Evolutionary conservation across 1,284 basidiomycete genomes (phyloP).

Genomic region (Ustilago bromivora): DNA sequence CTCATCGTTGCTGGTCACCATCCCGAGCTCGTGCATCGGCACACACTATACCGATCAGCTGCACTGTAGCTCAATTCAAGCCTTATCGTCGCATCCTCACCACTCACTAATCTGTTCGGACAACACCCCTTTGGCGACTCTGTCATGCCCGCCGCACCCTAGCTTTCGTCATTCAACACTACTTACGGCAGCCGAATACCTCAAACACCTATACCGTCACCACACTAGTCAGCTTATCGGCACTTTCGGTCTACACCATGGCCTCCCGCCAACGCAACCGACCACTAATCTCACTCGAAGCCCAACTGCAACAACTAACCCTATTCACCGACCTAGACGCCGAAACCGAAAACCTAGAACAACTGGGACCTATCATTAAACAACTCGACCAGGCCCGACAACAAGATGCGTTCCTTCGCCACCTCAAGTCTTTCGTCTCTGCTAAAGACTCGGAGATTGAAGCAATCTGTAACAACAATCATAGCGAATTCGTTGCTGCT

Average conservation of each 20-base stretch:
- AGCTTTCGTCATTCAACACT: too few relatives aligned
- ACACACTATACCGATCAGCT: not conserved
- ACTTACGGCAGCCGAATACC: too few relatives aligned
- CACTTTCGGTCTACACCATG: conserved; percentile 22
- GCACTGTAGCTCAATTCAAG: not conserved
- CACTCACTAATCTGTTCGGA: too few relatives aligned
- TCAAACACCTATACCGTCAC: not conserved
- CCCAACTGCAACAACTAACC: conserved; percentile 68
- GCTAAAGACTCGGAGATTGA: conserved; percentile 97
- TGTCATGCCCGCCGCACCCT: too few relatives aligned
- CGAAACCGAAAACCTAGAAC: conserved; percentile 67
- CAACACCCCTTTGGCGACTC: too few relatives aligned
- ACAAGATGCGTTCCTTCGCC: conserved; percentile 89
- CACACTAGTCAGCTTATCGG: not conserved
- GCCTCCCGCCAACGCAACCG: conserved; percentile 39
- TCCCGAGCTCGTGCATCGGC: too few relatives aligned
- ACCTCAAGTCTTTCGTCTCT: conserved; percentile 85
- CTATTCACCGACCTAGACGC: conserved; percentile 64
- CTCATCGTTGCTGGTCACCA: too few relatives aligned
- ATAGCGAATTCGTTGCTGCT: conserved; percentile 96
- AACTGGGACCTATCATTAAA: conserved; percentile 70
- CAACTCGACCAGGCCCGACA: conserved; percentile 86
- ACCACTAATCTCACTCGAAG: conserved; percentile 66
- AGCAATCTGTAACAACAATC: conserved; percentile 92
- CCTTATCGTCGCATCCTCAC: not conserved